Evolutionary conservation across 805 yeast species (phyloP).

Genomic region (Candida cerambycidarum): DNA sequence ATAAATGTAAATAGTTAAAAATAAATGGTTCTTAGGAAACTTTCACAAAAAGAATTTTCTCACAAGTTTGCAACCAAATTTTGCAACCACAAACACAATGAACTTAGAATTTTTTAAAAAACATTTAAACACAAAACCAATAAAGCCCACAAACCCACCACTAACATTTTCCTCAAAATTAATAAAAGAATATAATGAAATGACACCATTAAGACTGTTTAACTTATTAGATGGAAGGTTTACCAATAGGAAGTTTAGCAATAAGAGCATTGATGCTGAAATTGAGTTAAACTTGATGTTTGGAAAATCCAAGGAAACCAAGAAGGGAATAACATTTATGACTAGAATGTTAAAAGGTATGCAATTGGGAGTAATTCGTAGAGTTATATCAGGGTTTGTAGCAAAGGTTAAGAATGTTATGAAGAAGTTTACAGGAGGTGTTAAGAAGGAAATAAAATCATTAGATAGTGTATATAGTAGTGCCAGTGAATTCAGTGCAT

Average conservation of each 20-base stretch:
- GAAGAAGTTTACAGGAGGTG: neutral
- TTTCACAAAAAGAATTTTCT: neutral
- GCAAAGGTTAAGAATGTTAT: no score
- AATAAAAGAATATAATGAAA: neutral
- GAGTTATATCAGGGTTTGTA: no score
- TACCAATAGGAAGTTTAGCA: neutral
- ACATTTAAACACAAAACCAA: no score
- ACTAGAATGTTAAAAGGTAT: neutral
- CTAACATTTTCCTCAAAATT: neutral
- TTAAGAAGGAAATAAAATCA: no score
- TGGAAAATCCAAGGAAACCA: neutral
- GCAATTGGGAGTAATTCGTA: no score
- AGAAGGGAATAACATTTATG: neutral
- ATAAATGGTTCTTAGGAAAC: neutral
- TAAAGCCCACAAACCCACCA: neutral
- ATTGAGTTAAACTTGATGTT: constrained; percentile 2
- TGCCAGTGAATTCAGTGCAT: no score
- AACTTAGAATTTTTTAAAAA: neutral
- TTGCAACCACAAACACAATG: neutral
- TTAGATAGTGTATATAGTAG: no score
- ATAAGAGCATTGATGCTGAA: constrained; percentile 2
- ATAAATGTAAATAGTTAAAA: neutral
- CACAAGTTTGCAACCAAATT: neutral
- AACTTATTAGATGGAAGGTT: constrained; percentile 2
- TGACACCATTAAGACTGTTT: neutral